These are phyloP conservation scores for Rhizophagus clarus DNA, from an alignment of 192 early-diverging fungal genomes.

Conservation along the genomic window DNA sequence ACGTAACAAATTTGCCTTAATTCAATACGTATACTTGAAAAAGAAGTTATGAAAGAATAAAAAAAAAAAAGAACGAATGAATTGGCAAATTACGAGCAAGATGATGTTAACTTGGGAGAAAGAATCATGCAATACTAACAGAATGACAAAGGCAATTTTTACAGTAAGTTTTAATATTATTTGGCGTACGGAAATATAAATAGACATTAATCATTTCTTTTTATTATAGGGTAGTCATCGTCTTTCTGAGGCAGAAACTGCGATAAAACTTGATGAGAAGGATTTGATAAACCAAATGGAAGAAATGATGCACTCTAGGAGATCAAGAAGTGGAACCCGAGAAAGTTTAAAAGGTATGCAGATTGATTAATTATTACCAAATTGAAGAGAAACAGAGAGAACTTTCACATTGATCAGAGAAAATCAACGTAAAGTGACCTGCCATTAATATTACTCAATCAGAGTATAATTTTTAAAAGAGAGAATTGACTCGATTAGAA, in stretches of 20 bases:
- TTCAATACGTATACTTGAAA: conserved; percentile 41
- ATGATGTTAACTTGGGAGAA: conserved; percentile 86
- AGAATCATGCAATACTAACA: conserved; percentile 77
- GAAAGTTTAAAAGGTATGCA: conserved; percentile 60
- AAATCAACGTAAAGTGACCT: too few relatives aligned
- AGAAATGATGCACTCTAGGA: conserved; percentile 63
- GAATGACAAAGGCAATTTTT: conserved; percentile 72
- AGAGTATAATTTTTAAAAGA: conserved; percentile 79
- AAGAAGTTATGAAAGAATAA: too few relatives aligned
- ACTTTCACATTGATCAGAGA: conserved; percentile 82
- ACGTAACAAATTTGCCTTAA: too few relatives aligned
- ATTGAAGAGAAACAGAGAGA: conserved; percentile 86
- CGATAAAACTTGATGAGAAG: conserved; percentile 68
- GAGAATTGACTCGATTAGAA: conserved; percentile 50
- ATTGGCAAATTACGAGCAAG: conserved; percentile 70
- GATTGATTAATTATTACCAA: conserved; percentile 36
- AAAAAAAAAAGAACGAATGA: conserved; percentile 56
- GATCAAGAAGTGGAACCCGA: conserved; percentile 63
- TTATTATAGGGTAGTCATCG: conserved; percentile 54
- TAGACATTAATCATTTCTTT: conserved; percentile 1
- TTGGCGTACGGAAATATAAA: background rate
- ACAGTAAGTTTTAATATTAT: conserved; percentile 40
- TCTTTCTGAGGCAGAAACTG: conserved; percentile 61
- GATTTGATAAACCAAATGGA: conserved; percentile 58
- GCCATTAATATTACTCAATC: conserved; percentile 77